phyloP scores from a whole-genome alignment of 2,329 filamentous ascomycete genomes.

The Aureobasidium subglaciale region DNA sequence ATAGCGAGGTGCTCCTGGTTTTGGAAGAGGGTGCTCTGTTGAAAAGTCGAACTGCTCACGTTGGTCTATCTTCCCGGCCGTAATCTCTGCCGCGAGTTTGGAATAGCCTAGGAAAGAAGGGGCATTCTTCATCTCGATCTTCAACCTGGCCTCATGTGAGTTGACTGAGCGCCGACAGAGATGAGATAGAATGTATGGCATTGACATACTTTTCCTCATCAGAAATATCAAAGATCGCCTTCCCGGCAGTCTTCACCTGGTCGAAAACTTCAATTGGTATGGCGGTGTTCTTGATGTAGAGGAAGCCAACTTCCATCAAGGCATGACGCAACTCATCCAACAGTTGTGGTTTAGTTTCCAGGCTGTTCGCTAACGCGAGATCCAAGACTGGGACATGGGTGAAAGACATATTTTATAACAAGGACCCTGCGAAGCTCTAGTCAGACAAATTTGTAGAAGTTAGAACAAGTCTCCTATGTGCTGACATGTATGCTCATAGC shows the following conservation, averaged over 20 bases:
- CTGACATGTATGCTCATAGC: background rate
- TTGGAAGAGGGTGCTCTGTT: constrained; percentile 64
- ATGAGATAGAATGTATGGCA: background rate
- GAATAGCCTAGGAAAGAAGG: constrained; percentile 41
- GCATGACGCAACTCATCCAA: constrained; percentile 64
- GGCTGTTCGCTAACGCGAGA: constrained; percentile 57
- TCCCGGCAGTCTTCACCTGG: constrained; percentile 60
- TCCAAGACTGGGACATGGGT: constrained; percentile 71
- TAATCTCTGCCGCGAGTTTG: constrained; percentile 53
- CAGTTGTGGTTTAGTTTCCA: constrained; percentile 64
- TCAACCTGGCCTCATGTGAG: constrained; percentile 28
- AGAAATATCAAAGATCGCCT: constrained; percentile 69
- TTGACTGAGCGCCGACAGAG: background rate
- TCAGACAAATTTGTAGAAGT: background rate
- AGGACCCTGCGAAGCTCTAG: too few species aligned
- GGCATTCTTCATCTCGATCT: constrained; percentile 46
- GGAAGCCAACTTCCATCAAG: constrained; percentile 77
- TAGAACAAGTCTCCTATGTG: background rate
- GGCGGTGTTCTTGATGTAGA: constrained; percentile 76
- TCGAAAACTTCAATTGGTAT: constrained; percentile 59
- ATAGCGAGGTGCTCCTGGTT: constrained; percentile 57
- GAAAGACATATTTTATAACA: constrained; percentile 41
- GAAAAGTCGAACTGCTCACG: constrained; percentile 83
- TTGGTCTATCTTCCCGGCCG: constrained; percentile 68
- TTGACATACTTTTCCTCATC: constrained; percentile 59